Evolutionary conservation across 208 protist genomes (phyloP), one percentile per base, ranked within the genome.

Genomic region (Crithidia mellificae): DNA sequence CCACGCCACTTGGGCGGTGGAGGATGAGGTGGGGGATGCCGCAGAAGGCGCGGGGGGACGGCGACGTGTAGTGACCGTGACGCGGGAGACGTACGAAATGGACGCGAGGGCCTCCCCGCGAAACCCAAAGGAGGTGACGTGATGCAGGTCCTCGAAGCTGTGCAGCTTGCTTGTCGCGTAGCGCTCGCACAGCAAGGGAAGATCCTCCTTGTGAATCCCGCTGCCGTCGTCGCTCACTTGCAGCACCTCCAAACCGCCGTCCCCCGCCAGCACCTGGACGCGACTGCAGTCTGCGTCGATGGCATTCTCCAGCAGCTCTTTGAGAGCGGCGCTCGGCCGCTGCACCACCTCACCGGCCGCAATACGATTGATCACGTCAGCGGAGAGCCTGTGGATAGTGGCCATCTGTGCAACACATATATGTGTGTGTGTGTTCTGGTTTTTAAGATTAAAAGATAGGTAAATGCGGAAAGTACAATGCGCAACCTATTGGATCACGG

Each of bases 331-430:
- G 46, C 88, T 92, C 4, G 98, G 98, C n/a, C 96, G 77, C 69
- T 98, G 93, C 39, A 99, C 97, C 41, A 99, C 97, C 74, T 99
- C 98, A n/a, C 98, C 98, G 24, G 98, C 98, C 1, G 98, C 98
- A 62, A 99, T 99, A 36, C 92, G 84, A 69, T 99, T 99, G 43
- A 99, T 85, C 4, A 99, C 97, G 17, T 90, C 88, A 39, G 95
- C 56, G 0, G 96, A 76, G 17, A 99, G 85, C 43, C 84, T 86
- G 56, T 94, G 82, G 38, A 99, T 99, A 25, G 66, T 80, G 12
- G 61, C 47, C 81, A 85, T 83, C 25, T 19, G 27, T n/a, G n/a
- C n/a, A n/a, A n/a, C n/a, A n/a, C n/a, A n/a, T n/a, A n/a, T n/a
- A n/a, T n/a, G n/a, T n/a, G n/a, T n/a, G n/a, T n/a, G n/a, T n/a